Evolutionary conservation across 2,329 filamentous ascomycete species (phyloP).

Genomic region (Pseudopyricularia javanii): DNA sequence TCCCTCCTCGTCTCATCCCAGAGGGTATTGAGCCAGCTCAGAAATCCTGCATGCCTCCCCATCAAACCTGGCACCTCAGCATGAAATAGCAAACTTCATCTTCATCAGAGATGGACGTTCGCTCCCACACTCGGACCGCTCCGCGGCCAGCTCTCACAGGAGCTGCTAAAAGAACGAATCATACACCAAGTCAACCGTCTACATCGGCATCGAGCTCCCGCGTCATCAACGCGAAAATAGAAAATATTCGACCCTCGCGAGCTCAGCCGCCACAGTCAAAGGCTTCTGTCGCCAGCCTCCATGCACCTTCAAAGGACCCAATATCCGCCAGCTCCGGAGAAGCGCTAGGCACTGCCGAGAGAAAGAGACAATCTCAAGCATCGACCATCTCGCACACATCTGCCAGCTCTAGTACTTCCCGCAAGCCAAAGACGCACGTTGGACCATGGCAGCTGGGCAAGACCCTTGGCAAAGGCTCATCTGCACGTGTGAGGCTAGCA

Average conservation of each 20-base stretch:
- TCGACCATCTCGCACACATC: constrained; percentile 18
- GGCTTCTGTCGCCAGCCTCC: background rate
- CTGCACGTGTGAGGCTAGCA: constrained; percentile 75
- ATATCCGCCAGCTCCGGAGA: constrained; percentile 20
- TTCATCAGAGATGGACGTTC: background rate
- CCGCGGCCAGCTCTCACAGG: background rate
- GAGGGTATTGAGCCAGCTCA: background rate
- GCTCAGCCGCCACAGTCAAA: background rate
- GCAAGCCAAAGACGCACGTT: constrained; percentile 55
- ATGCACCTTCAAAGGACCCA: constrained; percentile 5
- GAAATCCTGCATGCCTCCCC: background rate
- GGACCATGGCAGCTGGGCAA: constrained; percentile 90
- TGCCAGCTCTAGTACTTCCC: constrained; percentile 15
- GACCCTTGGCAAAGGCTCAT: constrained; percentile 81
- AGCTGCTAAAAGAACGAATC: background rate
- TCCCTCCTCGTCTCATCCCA: background rate
- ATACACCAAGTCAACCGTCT: constrained; percentile 8
- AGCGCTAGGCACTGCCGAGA: constrained; percentile 12
- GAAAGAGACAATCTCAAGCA: constrained; percentile 24
- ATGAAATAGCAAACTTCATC: background rate
- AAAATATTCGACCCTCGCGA: background rate
- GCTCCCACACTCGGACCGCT: background rate
- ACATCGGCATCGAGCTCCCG: background rate
- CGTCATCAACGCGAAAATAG: background rate
- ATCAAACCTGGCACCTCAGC: background rate